Conservation (phyloP, 2,329 filamentous ascomycete species). For the Claviceps humidiphila region DNA sequence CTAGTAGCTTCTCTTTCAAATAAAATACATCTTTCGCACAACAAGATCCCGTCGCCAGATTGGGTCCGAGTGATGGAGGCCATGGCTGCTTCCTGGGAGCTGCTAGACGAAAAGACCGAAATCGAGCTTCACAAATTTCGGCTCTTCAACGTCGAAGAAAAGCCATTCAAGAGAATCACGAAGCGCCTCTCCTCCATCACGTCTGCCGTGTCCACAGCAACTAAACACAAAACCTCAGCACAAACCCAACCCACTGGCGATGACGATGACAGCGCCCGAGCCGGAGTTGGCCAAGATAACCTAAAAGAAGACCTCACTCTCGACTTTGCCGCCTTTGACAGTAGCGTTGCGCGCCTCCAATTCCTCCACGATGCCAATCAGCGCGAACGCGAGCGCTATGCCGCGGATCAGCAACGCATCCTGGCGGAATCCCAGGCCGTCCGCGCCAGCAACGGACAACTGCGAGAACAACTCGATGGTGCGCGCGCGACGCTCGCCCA, state of each 20-base stretch:
- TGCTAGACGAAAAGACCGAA: conserved; percentile 64
- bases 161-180: conserved; percentile 78
- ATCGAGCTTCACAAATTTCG: conserved; percentile 78
- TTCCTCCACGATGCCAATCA: conserved; percentile 74
- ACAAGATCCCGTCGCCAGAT: neutral
- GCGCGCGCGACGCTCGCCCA: conserved; percentile 63
- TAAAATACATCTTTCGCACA: neutral
- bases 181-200: conserved; percentile 63
- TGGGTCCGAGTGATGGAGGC: conserved; percentile 18
- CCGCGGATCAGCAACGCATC: conserved; percentile 66
- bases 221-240: conserved; percentile 10
- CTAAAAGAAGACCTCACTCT: conserved; percentile 74
- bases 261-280: conserved; percentile 19
- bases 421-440: conserved; percentile 65
- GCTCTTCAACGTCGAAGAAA: conserved; percentile 81
- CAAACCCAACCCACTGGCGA: conserved; percentile 31
- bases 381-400: conserved; percentile 72
- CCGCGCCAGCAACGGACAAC: conserved; percentile 56
- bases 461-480: conserved; percentile 63
- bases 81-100: conserved; percentile 35
- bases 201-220: conserved; percentile 37
- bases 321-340: conserved; percentile 81
- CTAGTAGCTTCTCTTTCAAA: neutral
- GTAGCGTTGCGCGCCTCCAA: conserved; percentile 74
- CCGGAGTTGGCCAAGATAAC: conserved; percentile 26